Conservation (phyloP, 2,329 filamentous ascomycete species). For the Aspergillus sp. region DNA sequence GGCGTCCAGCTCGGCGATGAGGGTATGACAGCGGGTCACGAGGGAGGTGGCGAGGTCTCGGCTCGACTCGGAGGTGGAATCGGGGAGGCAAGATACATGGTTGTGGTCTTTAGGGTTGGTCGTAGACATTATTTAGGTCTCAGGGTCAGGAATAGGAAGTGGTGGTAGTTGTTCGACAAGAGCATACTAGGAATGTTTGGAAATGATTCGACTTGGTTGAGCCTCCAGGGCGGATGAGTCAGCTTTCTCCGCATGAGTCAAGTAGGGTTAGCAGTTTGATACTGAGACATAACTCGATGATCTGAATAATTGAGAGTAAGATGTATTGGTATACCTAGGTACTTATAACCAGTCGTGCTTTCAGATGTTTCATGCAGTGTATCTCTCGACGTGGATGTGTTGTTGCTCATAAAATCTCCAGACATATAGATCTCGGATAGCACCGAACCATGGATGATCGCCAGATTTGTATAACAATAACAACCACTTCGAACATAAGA, state of each 20-base stretch:
- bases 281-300: too few species aligned
- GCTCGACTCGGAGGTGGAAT: background rate
- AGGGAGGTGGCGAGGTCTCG: conserved; percentile 29
- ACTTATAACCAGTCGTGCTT: too few species aligned
- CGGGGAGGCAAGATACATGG: background rate
- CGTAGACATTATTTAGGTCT: background rate
- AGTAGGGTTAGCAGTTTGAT: background rate
- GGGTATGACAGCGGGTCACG: conserved; percentile 35
- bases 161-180: background rate
- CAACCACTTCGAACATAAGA: too few species aligned
- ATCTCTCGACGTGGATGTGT: too few species aligned
- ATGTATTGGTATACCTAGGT: too few species aligned
- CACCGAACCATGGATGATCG: too few species aligned
- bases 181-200: too few species aligned
- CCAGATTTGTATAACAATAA: too few species aligned
- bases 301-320: too few species aligned
- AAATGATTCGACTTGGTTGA: background rate
- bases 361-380: too few species aligned
- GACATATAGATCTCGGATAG: too few species aligned
- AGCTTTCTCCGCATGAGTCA: background rate
- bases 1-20: conserved; percentile 46
- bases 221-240: background rate
- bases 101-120: background rate
- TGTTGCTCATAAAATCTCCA: too few species aligned
- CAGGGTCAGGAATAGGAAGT: background rate